Conservation (phyloP, 139 green algal genomes). For the Chlorella sorokiniana region DNA sequence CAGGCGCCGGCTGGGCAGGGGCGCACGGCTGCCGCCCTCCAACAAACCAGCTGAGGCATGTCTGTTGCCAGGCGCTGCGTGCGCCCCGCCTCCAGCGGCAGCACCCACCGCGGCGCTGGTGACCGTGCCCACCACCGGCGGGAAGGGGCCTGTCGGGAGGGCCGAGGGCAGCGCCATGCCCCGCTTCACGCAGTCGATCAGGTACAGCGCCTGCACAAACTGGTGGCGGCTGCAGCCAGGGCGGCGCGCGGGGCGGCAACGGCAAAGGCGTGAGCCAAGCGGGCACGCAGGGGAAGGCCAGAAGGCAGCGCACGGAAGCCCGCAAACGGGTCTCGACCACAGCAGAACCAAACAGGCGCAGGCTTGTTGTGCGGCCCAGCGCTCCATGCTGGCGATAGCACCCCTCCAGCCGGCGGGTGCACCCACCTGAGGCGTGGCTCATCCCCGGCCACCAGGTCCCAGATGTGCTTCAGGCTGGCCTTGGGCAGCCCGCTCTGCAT, state of each 20-base stretch:
- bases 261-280: neutral
- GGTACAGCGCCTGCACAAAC: constrained; percentile 76
- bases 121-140: constrained; percentile 45
- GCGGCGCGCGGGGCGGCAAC: neutral
- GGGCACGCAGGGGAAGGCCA: neutral
- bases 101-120: constrained; percentile 11
- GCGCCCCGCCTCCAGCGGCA: neutral
- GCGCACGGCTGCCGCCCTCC: neutral
- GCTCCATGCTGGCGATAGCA: neutral
- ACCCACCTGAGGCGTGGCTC: constrained; percentile 57
- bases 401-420: neutral
- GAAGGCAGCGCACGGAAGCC: neutral
- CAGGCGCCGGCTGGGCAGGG: neutral
- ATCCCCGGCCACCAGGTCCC: constrained; percentile 71
- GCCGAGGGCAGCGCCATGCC: constrained; percentile 49
- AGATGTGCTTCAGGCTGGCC: constrained; percentile 66
- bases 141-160: constrained; percentile 62
- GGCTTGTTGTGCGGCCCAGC: no score
- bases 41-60: neutral
- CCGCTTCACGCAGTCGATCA: constrained; percentile 73
- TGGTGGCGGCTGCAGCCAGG: constrained; percentile 47
- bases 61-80: neutral
- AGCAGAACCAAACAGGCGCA: no score
- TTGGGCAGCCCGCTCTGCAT: constrained; percentile 82
- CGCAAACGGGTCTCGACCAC: no score